Evolutionary conservation across 1,284 basidiomycete species (phyloP), one percentile per base, ranked within the genome.

Genomic region (Pseudozyma pruni): DNA sequence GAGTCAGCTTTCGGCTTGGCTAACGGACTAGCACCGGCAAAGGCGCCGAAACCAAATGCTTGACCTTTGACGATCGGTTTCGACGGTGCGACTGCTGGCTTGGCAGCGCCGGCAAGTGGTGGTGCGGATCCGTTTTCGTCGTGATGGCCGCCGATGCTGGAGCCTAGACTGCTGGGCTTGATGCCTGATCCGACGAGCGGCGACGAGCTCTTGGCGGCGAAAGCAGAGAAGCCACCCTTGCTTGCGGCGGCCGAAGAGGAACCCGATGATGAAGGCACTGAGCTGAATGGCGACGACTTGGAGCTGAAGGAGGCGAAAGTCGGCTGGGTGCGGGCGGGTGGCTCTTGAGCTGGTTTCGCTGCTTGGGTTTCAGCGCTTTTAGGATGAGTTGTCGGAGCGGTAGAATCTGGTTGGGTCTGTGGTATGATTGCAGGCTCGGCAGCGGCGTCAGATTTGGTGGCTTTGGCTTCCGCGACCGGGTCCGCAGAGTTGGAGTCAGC

Each of bases 11-110:
- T 70, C 34, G 67, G 40, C 43, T 72, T 61, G 23, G 66, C 49
- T 19, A 77, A 58, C 11, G 69, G 69, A 25, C 58, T 70, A 7
- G 68, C 60, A 5, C 62, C 62, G 2, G 72, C 71, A 39, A 78
- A 78, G 13, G 76, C 72, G 20, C 76, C 75, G 27, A 78, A 78
- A 19, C 76, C 76, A 27, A 78, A 64, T 7, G 54, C 16, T 0
- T 54, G 52, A 13, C 68, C 61, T 27, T 61, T 71, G 17, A 55
- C 29, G 41, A 60, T 52, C 13, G 68, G 57, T 27, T 64, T 64
- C 1, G 57, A 44, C 5, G 38, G 14, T n/a, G 38, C 40, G 13
- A 57, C 27, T 0, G 49, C 25, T 11, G 27, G 11, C 11, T 29
- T 29, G 27, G 27, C 11, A 25, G 48, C 27, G 19, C 41, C 27